Percentiles rank a stretch among this genome's conserved stretches.
Evolutionary conservation across 352 stramenopile genomes (phyloP).

Genomic region (Phytophthora litchii): DNA sequence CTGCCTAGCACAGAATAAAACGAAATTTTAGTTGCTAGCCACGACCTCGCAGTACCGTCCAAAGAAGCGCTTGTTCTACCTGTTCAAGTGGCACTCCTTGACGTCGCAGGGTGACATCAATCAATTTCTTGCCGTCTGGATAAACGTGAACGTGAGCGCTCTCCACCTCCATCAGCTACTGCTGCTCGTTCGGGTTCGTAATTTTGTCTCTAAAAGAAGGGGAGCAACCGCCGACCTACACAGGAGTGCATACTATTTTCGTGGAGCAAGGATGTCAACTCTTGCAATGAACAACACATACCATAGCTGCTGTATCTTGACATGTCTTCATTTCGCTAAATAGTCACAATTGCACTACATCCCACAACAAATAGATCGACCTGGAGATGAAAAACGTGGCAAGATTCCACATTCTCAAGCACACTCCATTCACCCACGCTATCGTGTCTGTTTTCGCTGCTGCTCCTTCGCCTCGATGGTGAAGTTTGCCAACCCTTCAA

Average conservation of each 20-base stretch:
- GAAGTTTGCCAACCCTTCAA: constrained; percentile 51
- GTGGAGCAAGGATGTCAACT: constrained; percentile 1
- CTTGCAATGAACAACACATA: constrained; percentile 10
- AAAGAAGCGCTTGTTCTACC: constrained; percentile 6
- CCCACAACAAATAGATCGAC: constrained; percentile 15
- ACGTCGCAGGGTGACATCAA: constrained; percentile 58
- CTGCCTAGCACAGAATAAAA: constrained; percentile 24
- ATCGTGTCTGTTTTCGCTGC: constrained; percentile 33
- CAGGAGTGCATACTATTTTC: constrained; percentile 17
- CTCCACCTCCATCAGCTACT: constrained; percentile 52
- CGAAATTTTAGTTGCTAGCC: background rate
- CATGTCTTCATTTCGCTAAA: constrained; percentile 30
- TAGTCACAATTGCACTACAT: constrained; percentile 30
- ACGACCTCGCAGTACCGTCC: too few relatives aligned
- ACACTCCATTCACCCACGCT: constrained; percentile 5
- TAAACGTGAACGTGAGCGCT: constrained; percentile 46
- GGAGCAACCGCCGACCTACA: constrained; percentile 12
- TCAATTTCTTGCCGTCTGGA: constrained; percentile 55
- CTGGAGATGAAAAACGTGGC: background rate
- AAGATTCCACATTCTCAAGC: background rate
- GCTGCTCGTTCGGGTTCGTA: background rate
- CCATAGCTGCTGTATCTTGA: constrained; percentile 13
- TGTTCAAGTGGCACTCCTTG: constrained; percentile 17
- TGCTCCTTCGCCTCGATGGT: constrained; percentile 45
- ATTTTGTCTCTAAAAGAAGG: constrained; percentile 17